Conservation (phyloP, 257 asterid species). For the Solanum commersonii region DNA sequence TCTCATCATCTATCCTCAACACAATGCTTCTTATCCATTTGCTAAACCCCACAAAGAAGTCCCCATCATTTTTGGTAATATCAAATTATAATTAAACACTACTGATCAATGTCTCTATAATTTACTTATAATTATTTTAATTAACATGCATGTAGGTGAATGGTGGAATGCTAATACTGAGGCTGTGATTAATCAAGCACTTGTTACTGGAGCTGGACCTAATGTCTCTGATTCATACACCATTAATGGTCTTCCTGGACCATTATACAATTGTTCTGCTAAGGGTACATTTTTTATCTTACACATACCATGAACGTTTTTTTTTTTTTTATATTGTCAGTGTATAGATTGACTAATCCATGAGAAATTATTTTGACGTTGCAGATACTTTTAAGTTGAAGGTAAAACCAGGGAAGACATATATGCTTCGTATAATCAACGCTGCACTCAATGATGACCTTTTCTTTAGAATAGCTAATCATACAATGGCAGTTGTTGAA, state of each 20-base stretch:
- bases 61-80: slow-evolving; percentile 48
- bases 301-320: not conserved
- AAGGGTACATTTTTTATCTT: slow-evolving; percentile 16
- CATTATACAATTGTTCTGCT: slow-evolving; percentile 47
- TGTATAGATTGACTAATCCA: not conserved
- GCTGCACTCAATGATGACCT: slow-evolving; percentile 78
- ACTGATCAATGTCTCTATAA: not conserved
- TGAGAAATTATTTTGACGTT: not conserved
- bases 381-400: slow-evolving; percentile 51
- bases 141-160: slow-evolving; percentile 29
- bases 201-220: slow-evolving; percentile 54
- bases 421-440: slow-evolving; percentile 60
- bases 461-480: slow-evolving; percentile 47
- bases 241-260: slow-evolving; percentile 58
- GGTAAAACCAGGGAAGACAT: slow-evolving; percentile 54
- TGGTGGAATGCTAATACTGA: slow-evolving; percentile 58
- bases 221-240: slow-evolving; percentile 60
- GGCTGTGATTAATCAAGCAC: slow-evolving; percentile 41
- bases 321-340: not conserved
- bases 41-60: slow-evolving; percentile 45
- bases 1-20: slow-evolving; percentile 31
- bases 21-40: slow-evolving; percentile 47
- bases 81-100: not conserved
- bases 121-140: not conserved
- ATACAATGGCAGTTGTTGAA: slow-evolving; percentile 44